Base-by-base conservation (phyloP, 768 basidiomycete genomes). In the Nidularia sp. region DNA sequence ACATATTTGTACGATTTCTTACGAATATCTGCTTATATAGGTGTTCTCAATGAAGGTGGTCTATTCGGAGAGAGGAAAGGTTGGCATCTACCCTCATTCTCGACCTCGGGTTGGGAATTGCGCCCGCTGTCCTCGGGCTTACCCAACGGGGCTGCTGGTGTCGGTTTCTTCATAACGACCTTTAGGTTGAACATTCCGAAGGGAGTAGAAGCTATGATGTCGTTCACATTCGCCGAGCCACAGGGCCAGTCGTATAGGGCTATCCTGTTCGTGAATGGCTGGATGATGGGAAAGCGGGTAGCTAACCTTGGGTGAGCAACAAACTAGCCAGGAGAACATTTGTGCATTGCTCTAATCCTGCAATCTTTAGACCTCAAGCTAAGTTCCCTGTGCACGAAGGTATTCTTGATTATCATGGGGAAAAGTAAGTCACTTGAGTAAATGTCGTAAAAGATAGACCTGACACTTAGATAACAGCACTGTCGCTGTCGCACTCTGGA, bases 261-360 rank as follows among this genome's bases (percentile, higher is more conserved):
- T 2, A 73, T 82, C 43, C 57, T 93, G 41, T 92, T 88, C 53
- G 85, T 93, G 15, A 92, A 93, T 58, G 91, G 90, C 9, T 93
- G 91, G 91, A 86, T 87, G 81, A 89, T 89, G 81, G 91, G 90
- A 6, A 92, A 91, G 68, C 66, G 84, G 15, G 76, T 86, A n/a
- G 83, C 70, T 10, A 85, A 88, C 59, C 76, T 88, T 1, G 86
- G 86, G 88, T 82, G 55, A 53, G 77, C 63, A 10, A 34, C 29
- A 22, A 6, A 12, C 42, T 57, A 35, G 53, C 32, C 49, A 39
- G 53, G 41, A 32, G 31, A 33, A 31, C 35, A 15, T 41, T 4
- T 35, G 49, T 46, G 25, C 25, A 29, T 29, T 29, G 2, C 25
- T 29, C 25, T 29, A 29, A 29, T 29, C 25, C 4, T 2, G 25